These are phyloP conservation scores for Ceratocystis albifundus DNA, from an alignment of 2,329 filamentous ascomycete genomes.

Conservation along the genomic window DNA sequence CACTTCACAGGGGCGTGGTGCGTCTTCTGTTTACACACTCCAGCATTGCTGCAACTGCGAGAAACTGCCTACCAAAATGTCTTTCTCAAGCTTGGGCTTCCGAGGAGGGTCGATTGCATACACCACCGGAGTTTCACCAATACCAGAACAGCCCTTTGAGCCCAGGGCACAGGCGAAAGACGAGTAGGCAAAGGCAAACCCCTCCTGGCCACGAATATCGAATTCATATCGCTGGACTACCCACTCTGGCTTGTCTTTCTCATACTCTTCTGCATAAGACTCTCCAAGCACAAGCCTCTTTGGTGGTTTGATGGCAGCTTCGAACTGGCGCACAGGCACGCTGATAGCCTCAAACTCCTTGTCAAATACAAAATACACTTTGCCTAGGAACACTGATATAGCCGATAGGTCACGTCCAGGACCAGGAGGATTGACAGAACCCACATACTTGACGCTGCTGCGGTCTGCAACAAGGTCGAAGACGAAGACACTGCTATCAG, in stretches of 20 bases:
- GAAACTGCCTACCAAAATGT: constrained; percentile 20
- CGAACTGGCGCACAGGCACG: constrained; percentile 16
- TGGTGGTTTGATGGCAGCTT: constrained; percentile 11
- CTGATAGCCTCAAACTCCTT: constrained; percentile 19
- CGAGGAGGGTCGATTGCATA: constrained; percentile 23
- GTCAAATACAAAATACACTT: constrained; percentile 22
- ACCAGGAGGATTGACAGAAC: constrained; percentile 19
- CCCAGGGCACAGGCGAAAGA: constrained; percentile 19
- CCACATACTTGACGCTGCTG: constrained; percentile 12
- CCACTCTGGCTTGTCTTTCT: constrained; percentile 12
- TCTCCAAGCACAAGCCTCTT: background rate
- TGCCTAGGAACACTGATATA: constrained; percentile 20
- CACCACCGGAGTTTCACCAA: constrained; percentile 21
- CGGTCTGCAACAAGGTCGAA: constrained; percentile 18
- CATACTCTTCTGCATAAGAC: background rate
- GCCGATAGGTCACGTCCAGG: constrained; percentile 20
- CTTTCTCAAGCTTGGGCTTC: constrained; percentile 18
- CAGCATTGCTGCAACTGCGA: constrained; percentile 17
- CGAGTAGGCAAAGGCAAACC: constrained; percentile 22
- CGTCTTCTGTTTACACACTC: background rate
- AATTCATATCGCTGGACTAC: constrained; percentile 15
- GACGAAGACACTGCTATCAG: constrained; percentile 19
- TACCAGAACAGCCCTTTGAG: constrained; percentile 12
- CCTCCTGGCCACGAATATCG: constrained; percentile 19
- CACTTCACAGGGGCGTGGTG: background rate